Conservation (phyloP, 306 rosid genomes). For the Malus sieversii region DNA sequence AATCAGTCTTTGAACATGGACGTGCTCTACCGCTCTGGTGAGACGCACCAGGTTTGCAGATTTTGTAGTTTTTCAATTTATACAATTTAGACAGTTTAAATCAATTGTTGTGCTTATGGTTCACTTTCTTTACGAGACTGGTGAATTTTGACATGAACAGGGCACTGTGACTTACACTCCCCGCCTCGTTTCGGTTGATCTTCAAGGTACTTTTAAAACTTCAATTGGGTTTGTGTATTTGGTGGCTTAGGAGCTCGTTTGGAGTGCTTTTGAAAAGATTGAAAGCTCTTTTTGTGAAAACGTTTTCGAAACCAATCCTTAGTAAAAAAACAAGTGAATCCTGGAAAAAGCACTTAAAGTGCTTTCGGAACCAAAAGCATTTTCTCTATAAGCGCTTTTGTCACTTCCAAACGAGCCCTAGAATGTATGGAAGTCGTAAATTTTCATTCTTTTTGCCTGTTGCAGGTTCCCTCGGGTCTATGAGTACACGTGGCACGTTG, state of each 20-base stretch:
- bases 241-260: too few species aligned
- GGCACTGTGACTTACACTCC: constrained; percentile 70
- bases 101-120: background rate
- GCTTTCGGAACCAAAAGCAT: too few species aligned
- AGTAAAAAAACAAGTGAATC: too few species aligned
- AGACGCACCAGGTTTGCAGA: constrained; percentile 56
- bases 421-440: background rate
- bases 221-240: too few species aligned
- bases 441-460: constrained; percentile 5
- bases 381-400: too few species aligned
- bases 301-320: too few species aligned
- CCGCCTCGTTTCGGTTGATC: constrained; percentile 68
- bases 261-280: too few species aligned
- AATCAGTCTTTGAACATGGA: constrained; percentile 69
- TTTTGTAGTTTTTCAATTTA: background rate
- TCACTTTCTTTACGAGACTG: background rate
- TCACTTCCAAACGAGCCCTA: background rate
- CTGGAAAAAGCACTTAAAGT: too few species aligned
- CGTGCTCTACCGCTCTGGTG: constrained; percentile 83
- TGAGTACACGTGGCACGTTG: constrained; percentile 69
- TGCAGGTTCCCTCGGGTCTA: constrained; percentile 83
- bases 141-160: constrained; percentile 37
- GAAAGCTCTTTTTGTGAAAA: too few species aligned
- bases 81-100: background rate
- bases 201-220: constrained; percentile 50